Evolutionary conservation across 805 yeast species (phyloP), one percentile per base, ranked within the genome.

Genomic region (Komagataella mondaviorum): DNA sequence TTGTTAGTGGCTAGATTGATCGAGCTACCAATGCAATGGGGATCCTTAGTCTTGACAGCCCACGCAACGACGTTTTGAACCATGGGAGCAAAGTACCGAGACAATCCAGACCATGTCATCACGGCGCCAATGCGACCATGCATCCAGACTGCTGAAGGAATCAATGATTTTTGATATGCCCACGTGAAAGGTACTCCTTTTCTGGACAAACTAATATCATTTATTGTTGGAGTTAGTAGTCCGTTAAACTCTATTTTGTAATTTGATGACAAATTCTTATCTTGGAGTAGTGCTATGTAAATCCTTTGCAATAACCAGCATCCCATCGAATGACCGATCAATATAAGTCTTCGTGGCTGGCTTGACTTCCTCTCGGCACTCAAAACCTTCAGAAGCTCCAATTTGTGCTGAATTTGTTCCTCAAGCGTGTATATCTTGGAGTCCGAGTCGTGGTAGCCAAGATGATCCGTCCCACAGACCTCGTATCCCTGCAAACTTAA

Each of bases 281-380:
- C 70, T 23, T 56, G 55, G 6, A 56, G 45, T 43, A 70, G 53
- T 30, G 56, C 52, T 22, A 64, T 58, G 1, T 77, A 68, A 2
- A 79, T 69, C 47, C 84, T 62, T 61, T 85, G 89, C 2, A 71
- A 62, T 47, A 85, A 67, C 69, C 76, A 85, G 5, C 81, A 71
- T 1, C 95, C 95, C 12, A 85, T 77, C 0, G 91, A 84, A 61
- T 85, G 95, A 18, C 88, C 83, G 56, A 82, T 62, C 20, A 83
- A 66, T 49, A 68, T 65, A 6, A 83, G 61, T 10, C 71, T 68
- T 44, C 73, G 59, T 1, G 51, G 51, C 14, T 56, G 47, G 8
- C 52, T 48, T 51, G 23, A 52, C 56, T 16, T 5, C n/a, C 14
- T 51, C 23, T 30, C 44, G 16, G 53, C 49, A 39, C 70, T 51